Evolutionary conservation across 768 basidiomycete genomes (phyloP), one percentile per base, ranked within the genome.

Genomic region (Collybiopsis luxurians): DNA sequence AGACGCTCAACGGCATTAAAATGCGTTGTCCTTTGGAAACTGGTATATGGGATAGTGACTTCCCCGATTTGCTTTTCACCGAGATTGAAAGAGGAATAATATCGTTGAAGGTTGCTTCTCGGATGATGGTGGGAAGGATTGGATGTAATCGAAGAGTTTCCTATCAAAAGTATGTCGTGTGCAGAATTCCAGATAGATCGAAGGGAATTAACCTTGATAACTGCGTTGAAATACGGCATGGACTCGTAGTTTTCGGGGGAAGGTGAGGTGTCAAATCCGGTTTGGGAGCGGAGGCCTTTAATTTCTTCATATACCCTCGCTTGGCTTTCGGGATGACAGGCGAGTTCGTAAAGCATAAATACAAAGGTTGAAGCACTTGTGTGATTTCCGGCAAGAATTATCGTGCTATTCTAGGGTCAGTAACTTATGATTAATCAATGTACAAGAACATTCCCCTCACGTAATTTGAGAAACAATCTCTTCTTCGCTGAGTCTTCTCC

Each of bases 261-360:
- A 47, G 61, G 66, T 4, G 57, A 17, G 3, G 47, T 31, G 34
- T 60, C 56, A 3, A 60, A 58, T 23, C 57, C 61, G 23, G 59
- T 55, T n/a, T 47, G 56, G 2, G 26, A 46, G 64, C 51, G 47
- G 50, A 48, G 28, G 9, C 40, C 42, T 67, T 67, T 13, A 36
- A 87, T 78, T 70, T 92, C 90, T 0, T 70, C 64, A n/a, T 90
- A 80, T 30, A 92, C 78, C 57, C 75, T 76, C 2, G 69, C 72
- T 69, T 93, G 90, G 5, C 83, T 67, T 4, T 80, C 73, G 0
- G 81, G 81, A 59, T 84, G 72, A 31, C 74, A 77, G 9, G 84
- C 78, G 31, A 93, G 75, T 59, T 86, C 83, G 53, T 86, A 74
- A 10, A 90, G 68, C 9, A 79, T 76, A 83, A 86, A 91, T 53